phyloP scores from a whole-genome alignment of 257 asterid species.

The Phtheirospermum japonicum region DNA sequence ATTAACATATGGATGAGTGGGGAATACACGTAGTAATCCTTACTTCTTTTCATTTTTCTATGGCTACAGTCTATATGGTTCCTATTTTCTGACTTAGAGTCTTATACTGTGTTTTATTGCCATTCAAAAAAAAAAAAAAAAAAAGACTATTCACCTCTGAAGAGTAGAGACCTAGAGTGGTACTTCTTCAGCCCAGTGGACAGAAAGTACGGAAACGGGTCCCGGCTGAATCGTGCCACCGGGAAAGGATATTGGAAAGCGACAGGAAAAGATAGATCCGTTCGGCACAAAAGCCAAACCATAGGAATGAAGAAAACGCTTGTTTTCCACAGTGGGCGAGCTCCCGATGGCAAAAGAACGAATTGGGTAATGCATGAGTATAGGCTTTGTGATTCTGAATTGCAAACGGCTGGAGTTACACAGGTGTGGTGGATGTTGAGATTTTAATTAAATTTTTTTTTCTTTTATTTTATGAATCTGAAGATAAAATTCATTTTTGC shows the following conservation, averaged over 20 bases:
- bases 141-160: constrained; percentile 61
- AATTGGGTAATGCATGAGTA: constrained; percentile 99
- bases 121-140: constrained; percentile 25
- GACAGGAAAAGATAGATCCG: constrained; percentile 83
- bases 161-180: constrained; percentile 89
- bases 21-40: background rate
- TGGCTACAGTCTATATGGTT: no score
- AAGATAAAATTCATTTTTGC: constrained; percentile 30
- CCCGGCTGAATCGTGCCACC: constrained; percentile 91
- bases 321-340: constrained; percentile 89
- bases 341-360: constrained; percentile 93
- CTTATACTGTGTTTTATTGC: constrained; percentile 8
- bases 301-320: constrained; percentile 95
- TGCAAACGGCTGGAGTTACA: constrained; percentile 68
- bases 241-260: constrained; percentile 97
- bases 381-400: constrained; percentile 71
- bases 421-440: constrained; percentile 47
- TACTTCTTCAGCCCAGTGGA: constrained; percentile 92
- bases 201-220: constrained; percentile 86
- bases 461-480: constrained; percentile 35
- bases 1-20: constrained; percentile 12
- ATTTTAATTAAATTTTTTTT: constrained; percentile 17
- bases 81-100: constrained; percentile 5
- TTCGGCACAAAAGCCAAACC: constrained; percentile 56
- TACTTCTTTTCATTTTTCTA: background rate